Evolutionary conservation across 129 eudicot species (phyloP).

Genomic region (Flaveria brownii): DNA sequence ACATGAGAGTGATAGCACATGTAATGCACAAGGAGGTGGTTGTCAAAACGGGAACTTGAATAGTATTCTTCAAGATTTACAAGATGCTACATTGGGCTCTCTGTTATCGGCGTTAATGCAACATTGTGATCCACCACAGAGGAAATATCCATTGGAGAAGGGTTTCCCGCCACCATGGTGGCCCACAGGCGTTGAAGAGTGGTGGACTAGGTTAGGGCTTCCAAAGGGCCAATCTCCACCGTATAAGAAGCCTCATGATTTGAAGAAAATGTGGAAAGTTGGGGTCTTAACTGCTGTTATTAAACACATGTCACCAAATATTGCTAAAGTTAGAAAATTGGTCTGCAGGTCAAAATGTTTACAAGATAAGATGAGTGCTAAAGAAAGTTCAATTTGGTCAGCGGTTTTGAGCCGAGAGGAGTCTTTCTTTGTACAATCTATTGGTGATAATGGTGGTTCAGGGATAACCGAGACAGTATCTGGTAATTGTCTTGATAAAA

Average conservation of each 20-base stretch:
- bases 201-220: constrained; percentile 75
- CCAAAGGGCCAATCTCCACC: constrained; percentile 77
- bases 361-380: constrained; percentile 92
- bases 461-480: constrained; percentile 60
- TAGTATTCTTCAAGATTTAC: constrained; percentile 70
- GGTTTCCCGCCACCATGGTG: constrained; percentile 97
- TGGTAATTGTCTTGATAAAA: constrained; percentile 49
- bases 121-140: constrained; percentile 84
- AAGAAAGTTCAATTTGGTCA: constrained; percentile 89
- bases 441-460: constrained; percentile 69
- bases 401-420: constrained; percentile 81
- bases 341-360: constrained; percentile 69
- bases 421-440: constrained; percentile 51
- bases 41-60: constrained; percentile 46
- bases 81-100: constrained; percentile 95
- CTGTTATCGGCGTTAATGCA: constrained; percentile 91
- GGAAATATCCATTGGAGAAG: constrained; percentile 84
- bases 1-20: constrained; percentile 55
- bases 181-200: constrained; percentile 84
- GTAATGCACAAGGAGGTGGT: constrained; percentile 45
- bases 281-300: constrained; percentile 92
- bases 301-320: constrained; percentile 94
- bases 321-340: constrained; percentile 73
- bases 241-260: constrained; percentile 92
- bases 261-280: constrained; percentile 94